These are phyloP conservation scores for Colletotrichum liriopes DNA, from an alignment of 2,329 filamentous ascomycete species.

Conservation along the genomic window DNA sequence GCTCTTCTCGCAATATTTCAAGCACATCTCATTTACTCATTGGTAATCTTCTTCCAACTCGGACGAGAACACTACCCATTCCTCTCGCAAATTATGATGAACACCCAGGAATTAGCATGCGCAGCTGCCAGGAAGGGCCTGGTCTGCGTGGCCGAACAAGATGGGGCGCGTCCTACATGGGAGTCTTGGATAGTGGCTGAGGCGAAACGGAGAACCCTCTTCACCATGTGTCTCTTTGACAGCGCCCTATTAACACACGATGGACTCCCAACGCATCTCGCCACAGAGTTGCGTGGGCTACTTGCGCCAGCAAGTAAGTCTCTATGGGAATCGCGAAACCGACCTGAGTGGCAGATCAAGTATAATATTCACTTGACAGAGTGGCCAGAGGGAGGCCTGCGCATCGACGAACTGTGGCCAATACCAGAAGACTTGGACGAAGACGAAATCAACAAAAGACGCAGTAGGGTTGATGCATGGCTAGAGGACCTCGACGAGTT, in stretches of 20 bases:
- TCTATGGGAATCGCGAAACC: constrained; percentile 60
- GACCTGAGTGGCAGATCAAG: constrained; percentile 58
- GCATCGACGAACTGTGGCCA: constrained; percentile 68
- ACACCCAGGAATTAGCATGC: constrained; percentile 66
- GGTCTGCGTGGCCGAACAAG: constrained; percentile 59
- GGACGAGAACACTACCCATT: constrained; percentile 48
- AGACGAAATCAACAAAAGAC: constrained; percentile 49
- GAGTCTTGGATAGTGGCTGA: constrained; percentile 69
- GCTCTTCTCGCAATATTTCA: constrained; percentile 63
- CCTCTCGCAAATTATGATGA: constrained; percentile 62
- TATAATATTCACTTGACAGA: constrained; percentile 60
- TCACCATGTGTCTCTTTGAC: constrained; percentile 68
- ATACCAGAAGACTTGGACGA: constrained; percentile 52
- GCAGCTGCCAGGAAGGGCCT: constrained; percentile 58
- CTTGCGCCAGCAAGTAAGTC: constrained; percentile 58
- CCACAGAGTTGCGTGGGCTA: constrained; percentile 62
- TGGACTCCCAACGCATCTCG: constrained; percentile 63
- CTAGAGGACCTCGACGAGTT: constrained; percentile 67
- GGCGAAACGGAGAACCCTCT: constrained; percentile 67
- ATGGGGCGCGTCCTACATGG: constrained; percentile 61
- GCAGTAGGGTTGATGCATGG: constrained; percentile 63
- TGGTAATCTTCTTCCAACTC: constrained; percentile 63
- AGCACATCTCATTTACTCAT: constrained; percentile 67
- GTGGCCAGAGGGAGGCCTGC: constrained; percentile 59
- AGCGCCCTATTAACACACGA: constrained; percentile 62